Evolutionary conservation across 495 filamentous ascomycete species (phyloP).

Genomic region (Bacidia gigantensis): DNA sequence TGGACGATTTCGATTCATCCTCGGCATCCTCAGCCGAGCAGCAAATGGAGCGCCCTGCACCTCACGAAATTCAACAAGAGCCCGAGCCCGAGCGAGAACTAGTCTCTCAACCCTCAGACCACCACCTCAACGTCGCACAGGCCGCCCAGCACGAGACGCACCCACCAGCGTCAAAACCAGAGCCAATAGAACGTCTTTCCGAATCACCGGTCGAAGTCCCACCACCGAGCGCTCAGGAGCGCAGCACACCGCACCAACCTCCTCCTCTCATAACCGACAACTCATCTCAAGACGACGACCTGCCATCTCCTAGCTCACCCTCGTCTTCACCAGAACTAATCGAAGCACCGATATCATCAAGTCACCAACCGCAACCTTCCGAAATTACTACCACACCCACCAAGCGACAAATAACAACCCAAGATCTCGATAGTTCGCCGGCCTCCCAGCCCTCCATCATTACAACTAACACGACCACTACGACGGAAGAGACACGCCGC

Average conservation of each 20-base stretch:
- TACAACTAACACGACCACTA: neutral
- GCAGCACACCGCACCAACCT: conserved; percentile 20
- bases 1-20: conserved; percentile 34
- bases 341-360: conserved; percentile 24
- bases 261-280: conserved; percentile 51
- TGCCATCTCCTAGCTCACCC: conserved; percentile 46
- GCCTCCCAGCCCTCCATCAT: neutral
- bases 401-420: neutral
- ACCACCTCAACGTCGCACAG: conserved; percentile 6
- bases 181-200: conserved; percentile 38
- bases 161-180: neutral
- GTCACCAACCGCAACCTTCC: neutral
- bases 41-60: conserved; percentile 16
- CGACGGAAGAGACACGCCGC: neutral
- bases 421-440: neutral
- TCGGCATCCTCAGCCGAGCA: conserved; percentile 25
- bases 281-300: conserved; percentile 48
- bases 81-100: conserved; percentile 1
- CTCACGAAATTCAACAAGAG: conserved; percentile 6
- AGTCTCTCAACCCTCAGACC: conserved; percentile 2
- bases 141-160: conserved; percentile 10
- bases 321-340: conserved; percentile 51
- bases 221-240: conserved; percentile 21
- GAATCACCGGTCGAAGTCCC: conserved; percentile 72
- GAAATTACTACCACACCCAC: neutral